These are phyloP conservation scores for Phyllosticta capitalensis DNA, from an alignment of 2,329 filamentous ascomycete genomes.

Conservation along the genomic window DNA sequence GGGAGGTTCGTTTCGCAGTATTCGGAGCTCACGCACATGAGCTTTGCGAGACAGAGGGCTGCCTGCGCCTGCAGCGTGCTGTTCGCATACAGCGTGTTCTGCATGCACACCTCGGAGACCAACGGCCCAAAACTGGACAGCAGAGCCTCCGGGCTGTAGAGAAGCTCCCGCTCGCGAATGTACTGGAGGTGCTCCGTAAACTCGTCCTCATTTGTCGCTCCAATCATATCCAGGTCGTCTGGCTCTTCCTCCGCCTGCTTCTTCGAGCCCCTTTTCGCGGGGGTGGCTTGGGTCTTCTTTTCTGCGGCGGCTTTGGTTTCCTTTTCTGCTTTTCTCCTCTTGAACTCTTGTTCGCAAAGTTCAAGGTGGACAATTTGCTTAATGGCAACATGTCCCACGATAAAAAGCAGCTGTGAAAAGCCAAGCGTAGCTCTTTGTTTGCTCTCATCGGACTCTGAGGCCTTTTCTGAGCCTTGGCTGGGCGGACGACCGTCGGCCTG, in stretches of 20 bases:
- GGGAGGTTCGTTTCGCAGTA: conserved; percentile 92
- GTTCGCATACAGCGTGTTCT: conserved; percentile 87
- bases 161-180: conserved; percentile 73
- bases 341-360: conserved; percentile 95
- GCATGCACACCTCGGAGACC: conserved; percentile 86
- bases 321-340: conserved; percentile 85
- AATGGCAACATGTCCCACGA: conserved; percentile 92
- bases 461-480: conserved; percentile 5
- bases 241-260: conserved; percentile 53
- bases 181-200: conserved; percentile 81
- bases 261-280: conserved; percentile 32
- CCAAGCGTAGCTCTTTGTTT: conserved; percentile 62
- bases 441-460: conserved; percentile 19
- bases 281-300: conserved; percentile 8
- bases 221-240: conserved; percentile 92
- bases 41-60: conserved; percentile 87
- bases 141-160: conserved; percentile 74
- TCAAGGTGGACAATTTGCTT: conserved; percentile 99
- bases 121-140: conserved; percentile 86
- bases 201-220: conserved; percentile 89
- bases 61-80: conserved; percentile 85
- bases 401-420: conserved; percentile 84
- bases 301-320: conserved; percentile 52
- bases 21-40: conserved; percentile 96
- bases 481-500: conserved; percentile 13